Base-by-base conservation (phyloP, 208 protist genomes). In the Acanthamoeba lenticulata region DNA sequence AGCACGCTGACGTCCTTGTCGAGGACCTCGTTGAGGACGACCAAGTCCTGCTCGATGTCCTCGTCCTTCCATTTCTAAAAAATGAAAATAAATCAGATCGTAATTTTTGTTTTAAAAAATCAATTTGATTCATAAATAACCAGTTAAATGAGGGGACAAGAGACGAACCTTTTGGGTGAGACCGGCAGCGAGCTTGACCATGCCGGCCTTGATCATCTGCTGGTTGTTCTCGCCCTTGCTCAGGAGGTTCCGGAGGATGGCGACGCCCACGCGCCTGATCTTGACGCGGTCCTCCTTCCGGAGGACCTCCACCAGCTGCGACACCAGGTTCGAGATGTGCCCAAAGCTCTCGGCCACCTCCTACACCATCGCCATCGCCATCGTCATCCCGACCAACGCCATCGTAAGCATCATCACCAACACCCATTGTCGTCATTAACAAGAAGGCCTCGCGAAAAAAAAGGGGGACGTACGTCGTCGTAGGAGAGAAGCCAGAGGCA, bases 31-130 rank as follows among this genome's bases (percentile, higher is more conserved):
- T 69, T 44, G 24, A 98, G 52, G 13, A 65, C 24, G 1, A 93
- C 49, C 6, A 97, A 21, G 65, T 98, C 96, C n/a, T 65, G 55
- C 32, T 57, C 65, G 32, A 97, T 94, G 74, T 97, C 96, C 85
- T 96, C 94, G 94, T 97, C 96, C 29, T 91, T 93, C 90, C 90
- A 96, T 89, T 94, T 96, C 62, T 85, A 24, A 32, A 24, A 9
- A 86, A 55, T 44, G 11, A 86, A 24, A 32, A 27, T 57, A 27
- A 86, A 57, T 32, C 44, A 34, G 34, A 42, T 77, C 17, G 5
- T 42, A 42, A 77, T 17, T 21, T 77, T 17, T 5, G 36, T 77
- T 40, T 34, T 77, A 21, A 42, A 42, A 77, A 42, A 77, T 17
- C n/a, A n/a, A n/a, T n/a, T n/a, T 89, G 11, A 32, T 52, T 11